Base-by-base conservation (phyloP, 1,284 basidiomycete species). In the Fomitiporia mediterranea region DNA sequence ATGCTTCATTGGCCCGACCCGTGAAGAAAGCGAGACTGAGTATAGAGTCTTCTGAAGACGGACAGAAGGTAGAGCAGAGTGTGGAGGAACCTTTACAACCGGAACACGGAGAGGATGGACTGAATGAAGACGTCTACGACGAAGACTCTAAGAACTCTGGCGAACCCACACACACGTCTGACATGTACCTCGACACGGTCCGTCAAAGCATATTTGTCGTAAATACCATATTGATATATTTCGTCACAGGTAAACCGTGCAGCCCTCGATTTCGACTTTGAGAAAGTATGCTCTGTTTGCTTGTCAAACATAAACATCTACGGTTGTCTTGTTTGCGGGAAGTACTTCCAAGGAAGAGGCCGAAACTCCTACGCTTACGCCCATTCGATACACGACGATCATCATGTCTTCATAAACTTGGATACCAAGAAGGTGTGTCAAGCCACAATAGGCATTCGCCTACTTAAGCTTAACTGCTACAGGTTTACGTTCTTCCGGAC, bases 401-500 rank as follows among this genome's bases (percentile, higher is more conserved):
- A 99, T 69, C 94, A 98, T 65, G 97, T 99, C 49, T 99, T 94
- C 77, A 92, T 99, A 66, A 95, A 98, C 69, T 80, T 99, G 15
- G 87, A 91, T 62, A 92, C 93, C 1, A 87, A 89, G 57, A 94
- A 94, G 80, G 94, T 92, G 64, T 56, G 74, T 19, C 39, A 17
- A 43, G 23, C 58, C 50, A 50, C 28, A 58, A 17, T 60, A 67
- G 48, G 67, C 58, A 55, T 58, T 59, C 57, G 48, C 15, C 25
- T 28, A 43, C 47, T 37, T 28, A 8, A 49, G 59, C 63, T 60
- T 56, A 54, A 32, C 61, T 54, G 19, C 51, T 44, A 25, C 63
- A 96, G 92, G 94, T 98, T 56, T 99, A 96, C 69, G 89, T 99
- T 37, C 80, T 99, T n/a, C 97, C 97, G 39, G 97, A 99, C 71